Percentiles rank a stretch among this genome's conserved stretches.
Evolutionary conservation across 805 yeast species (phyloP).

Genomic region (Blastobotrys mokoenaii): DNA sequence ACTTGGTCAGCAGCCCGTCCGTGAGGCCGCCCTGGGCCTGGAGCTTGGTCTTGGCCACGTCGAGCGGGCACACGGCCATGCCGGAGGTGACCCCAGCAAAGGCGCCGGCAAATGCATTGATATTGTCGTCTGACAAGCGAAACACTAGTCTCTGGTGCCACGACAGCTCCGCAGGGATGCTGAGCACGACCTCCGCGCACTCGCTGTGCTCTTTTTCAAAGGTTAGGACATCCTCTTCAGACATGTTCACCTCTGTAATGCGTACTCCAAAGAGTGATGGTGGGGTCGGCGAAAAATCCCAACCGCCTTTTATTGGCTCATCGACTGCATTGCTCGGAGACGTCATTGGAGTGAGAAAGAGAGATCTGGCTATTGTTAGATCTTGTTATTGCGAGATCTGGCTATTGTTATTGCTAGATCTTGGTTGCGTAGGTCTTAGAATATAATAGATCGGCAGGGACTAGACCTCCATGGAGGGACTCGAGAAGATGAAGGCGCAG

Average conservation of each 20-base stretch:
- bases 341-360: no score
- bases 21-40: conserved; percentile 74
- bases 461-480: conserved; percentile 7
- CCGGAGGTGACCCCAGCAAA: conserved; percentile 91
- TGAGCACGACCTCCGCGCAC: no score
- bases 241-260: background rate
- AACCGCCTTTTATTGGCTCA: background rate
- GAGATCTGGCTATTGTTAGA: no score
- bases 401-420: no score
- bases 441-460: no score
- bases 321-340: no score
- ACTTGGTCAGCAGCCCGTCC: conserved; percentile 6
- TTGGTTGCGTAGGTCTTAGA: no score
- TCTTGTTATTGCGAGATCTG: no score
- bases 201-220: background rate
- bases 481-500: conserved; percentile 25
- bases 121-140: conserved; percentile 21
- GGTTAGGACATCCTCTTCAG: conserved; percentile 5
- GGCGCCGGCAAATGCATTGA: conserved; percentile 83
- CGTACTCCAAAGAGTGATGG: no score
- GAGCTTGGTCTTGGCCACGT: conserved; percentile 87
- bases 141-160: conserved; percentile 1
- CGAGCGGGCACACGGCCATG: conserved; percentile 85
- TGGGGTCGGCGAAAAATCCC: no score
- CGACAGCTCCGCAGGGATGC: background rate